Percentiles rank a stretch among this genome's conserved stretches.
These are phyloP conservation scores for Aureobasidium sp. DNA, from an alignment of 2,329 filamentous ascomycete genomes.

Conservation along the genomic window DNA sequence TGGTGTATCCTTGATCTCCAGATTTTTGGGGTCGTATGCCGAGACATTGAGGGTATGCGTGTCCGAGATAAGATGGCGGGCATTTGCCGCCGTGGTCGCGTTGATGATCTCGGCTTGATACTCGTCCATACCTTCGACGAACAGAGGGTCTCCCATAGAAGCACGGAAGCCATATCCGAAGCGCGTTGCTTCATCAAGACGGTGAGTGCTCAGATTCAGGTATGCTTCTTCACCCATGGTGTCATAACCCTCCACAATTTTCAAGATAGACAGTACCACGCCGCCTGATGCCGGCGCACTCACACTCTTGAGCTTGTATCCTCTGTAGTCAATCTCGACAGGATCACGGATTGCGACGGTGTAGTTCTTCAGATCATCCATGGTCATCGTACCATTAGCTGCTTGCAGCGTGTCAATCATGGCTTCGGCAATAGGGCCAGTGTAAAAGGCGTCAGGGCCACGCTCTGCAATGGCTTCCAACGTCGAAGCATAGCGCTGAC, in stretches of 20 bases:
- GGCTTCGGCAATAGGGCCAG: constrained; percentile 62
- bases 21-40: constrained; percentile 63
- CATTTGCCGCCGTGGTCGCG: constrained; percentile 49
- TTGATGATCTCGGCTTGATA: constrained; percentile 65
- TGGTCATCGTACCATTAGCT: constrained; percentile 75
- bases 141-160: constrained; percentile 76
- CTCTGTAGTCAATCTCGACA: constrained; percentile 50
- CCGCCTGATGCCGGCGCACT: constrained; percentile 72
- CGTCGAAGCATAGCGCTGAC: constrained; percentile 73
- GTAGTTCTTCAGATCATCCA: constrained; percentile 72
- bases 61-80: constrained; percentile 65
- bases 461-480: constrained; percentile 68
- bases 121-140: constrained; percentile 54
- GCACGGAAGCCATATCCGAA: constrained; percentile 75
- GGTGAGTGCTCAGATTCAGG: constrained; percentile 67
- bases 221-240: constrained; percentile 51
- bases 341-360: constrained; percentile 57
- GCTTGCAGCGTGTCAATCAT: constrained; percentile 63
- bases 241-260: constrained; percentile 72
- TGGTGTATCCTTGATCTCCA: constrained; percentile 62
- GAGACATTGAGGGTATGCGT: constrained; percentile 61
- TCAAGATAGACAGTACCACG: constrained; percentile 68
- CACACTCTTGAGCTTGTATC: constrained; percentile 61
- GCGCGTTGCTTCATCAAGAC: constrained; percentile 79
- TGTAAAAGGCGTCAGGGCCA: constrained; percentile 64